A percentile compares a stretch with the other conserved stretches of the same genome.
These are phyloP conservation scores for Pestalotiopsis sp. DNA, from an alignment of 2,329 filamentous ascomycete genomes.

Conservation along the genomic window DNA sequence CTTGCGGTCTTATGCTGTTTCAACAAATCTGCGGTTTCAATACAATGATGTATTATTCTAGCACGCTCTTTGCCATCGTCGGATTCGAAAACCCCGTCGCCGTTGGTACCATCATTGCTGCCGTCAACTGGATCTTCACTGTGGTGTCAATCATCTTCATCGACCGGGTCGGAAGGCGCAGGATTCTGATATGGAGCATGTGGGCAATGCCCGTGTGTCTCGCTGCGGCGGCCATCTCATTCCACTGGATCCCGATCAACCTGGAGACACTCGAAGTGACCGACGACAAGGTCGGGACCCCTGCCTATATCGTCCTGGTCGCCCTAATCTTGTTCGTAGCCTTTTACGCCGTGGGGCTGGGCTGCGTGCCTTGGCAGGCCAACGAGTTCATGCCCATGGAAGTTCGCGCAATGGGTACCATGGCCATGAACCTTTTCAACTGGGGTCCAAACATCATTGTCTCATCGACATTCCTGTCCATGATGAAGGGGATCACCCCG, in stretches of 20 bases:
- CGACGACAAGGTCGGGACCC: slow-evolving; percentile 31
- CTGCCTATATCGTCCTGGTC: slow-evolving; percentile 38
- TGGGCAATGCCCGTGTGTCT: slow-evolving; percentile 41
- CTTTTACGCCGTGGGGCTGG: slow-evolving; percentile 45
- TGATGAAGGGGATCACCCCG: slow-evolving; percentile 47
- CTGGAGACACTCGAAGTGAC: slow-evolving; percentile 37
- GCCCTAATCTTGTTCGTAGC: slow-evolving; percentile 42
- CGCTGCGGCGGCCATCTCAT: slow-evolving; percentile 41
- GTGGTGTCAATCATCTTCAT: slow-evolving; percentile 44
- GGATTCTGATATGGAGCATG: slow-evolving; percentile 40
- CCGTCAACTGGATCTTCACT: slow-evolving; percentile 47
- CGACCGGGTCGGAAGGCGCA: slow-evolving; percentile 43
- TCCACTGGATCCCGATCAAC: slow-evolving; percentile 44
- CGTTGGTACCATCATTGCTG: slow-evolving; percentile 41
- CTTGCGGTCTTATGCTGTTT: slow-evolving; percentile 42
- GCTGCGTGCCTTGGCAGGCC: slow-evolving; percentile 45
- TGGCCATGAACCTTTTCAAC: slow-evolving; percentile 43
- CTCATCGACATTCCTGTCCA: slow-evolving; percentile 46
- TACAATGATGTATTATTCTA: slow-evolving; percentile 24
- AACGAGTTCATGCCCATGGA: slow-evolving; percentile 47
- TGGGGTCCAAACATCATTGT: slow-evolving; percentile 48
- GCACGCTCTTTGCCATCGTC: slow-evolving; percentile 34
- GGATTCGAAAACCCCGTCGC: slow-evolving; percentile 47
- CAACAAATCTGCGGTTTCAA: slow-evolving; percentile 33
- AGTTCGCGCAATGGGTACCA: slow-evolving; percentile 44